Conservation (phyloP, 495 filamentous ascomycete genomes). For the Neurospora sp. region DNA sequence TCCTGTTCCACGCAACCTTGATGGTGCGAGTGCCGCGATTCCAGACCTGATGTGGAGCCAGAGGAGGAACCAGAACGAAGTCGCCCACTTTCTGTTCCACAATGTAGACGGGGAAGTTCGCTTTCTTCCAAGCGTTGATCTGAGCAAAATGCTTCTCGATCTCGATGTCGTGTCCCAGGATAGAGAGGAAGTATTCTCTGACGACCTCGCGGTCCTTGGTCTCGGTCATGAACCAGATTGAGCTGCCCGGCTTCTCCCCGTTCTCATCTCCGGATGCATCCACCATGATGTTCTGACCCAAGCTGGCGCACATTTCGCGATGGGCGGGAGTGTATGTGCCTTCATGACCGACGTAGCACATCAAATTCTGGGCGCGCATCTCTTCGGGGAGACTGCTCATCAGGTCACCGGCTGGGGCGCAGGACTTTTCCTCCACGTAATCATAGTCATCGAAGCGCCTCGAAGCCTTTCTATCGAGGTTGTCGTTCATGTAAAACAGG, state of each 20-base stretch:
- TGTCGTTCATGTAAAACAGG: slow-evolving; percentile 81
- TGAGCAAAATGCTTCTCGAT: slow-evolving; percentile 94
- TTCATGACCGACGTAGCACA: slow-evolving; percentile 98
- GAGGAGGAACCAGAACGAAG: slow-evolving; percentile 88
- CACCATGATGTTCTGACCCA: slow-evolving; percentile 98
- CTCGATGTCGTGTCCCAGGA: slow-evolving; percentile 89
- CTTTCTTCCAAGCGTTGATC: slow-evolving; percentile 83
- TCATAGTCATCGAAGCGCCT: slow-evolving; percentile 34
- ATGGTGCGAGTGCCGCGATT: slow-evolving; percentile 90
- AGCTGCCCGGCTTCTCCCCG: slow-evolving; percentile 68
- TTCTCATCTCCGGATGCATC: slow-evolving; percentile 68
- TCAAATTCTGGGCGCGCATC: slow-evolving; percentile 90
- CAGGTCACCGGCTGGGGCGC: slow-evolving; percentile 61
- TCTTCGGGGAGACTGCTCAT: slow-evolving; percentile 83
- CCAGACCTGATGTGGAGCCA: slow-evolving; percentile 98
- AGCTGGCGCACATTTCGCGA: slow-evolving; percentile 92
- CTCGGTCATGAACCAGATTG: slow-evolving; percentile 98
- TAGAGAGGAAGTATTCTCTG: slow-evolving; percentile 83
- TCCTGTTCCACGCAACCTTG: slow-evolving; percentile 98
- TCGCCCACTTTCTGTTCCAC: slow-evolving; percentile 91
- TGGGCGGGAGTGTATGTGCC: slow-evolving; percentile 95
- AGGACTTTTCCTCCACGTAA: slow-evolving; percentile 34
- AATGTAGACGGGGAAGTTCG: slow-evolving; percentile 83
- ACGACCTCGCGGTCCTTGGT: slow-evolving; percentile 78
- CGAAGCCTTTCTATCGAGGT: slow-evolving; percentile 38